Conservation (phyloP, 169 alveolate species). For the Eimeria sp. region DNA sequence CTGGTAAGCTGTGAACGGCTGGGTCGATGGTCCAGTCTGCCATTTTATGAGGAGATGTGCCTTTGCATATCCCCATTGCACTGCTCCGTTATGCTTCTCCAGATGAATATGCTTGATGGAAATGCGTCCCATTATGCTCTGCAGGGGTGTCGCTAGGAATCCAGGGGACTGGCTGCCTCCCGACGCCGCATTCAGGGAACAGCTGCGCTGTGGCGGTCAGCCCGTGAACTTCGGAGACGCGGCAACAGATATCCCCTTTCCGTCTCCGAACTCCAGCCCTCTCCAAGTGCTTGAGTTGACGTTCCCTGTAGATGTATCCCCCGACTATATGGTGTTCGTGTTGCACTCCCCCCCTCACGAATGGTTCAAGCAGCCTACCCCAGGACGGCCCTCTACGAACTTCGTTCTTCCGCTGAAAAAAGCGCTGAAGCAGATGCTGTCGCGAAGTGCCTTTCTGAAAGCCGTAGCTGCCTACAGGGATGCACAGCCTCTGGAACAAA, state of each 20-base stretch:
- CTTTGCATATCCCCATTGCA: background rate
- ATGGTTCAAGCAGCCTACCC: constrained; percentile 70
- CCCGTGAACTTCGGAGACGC: background rate
- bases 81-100: background rate
- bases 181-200: constrained; percentile 6
- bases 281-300: constrained; percentile 37
- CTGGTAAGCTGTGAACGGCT: constrained; percentile 57
- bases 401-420: constrained; percentile 55
- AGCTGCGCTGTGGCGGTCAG: constrained; percentile 15
- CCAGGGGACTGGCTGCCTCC: constrained; percentile 77
- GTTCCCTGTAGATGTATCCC: constrained; percentile 57
- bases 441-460: constrained; percentile 20
- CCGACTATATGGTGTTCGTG: constrained; percentile 59
- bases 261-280: constrained; percentile 51
- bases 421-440: constrained; percentile 3
- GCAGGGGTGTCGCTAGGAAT: constrained; percentile 75
- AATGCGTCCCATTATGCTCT: background rate
- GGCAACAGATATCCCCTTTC: constrained; percentile 72
- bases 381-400: constrained; percentile 74
- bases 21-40: background rate
- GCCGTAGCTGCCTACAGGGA: constrained; percentile 25
- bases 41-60: background rate
- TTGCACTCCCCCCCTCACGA: constrained; percentile 66
- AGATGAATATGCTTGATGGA: no score
- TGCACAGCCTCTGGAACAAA: constrained; percentile 12